phyloP scores from a whole-genome alignment of 306 rosid species.

The Nissolia schottii region DNA sequence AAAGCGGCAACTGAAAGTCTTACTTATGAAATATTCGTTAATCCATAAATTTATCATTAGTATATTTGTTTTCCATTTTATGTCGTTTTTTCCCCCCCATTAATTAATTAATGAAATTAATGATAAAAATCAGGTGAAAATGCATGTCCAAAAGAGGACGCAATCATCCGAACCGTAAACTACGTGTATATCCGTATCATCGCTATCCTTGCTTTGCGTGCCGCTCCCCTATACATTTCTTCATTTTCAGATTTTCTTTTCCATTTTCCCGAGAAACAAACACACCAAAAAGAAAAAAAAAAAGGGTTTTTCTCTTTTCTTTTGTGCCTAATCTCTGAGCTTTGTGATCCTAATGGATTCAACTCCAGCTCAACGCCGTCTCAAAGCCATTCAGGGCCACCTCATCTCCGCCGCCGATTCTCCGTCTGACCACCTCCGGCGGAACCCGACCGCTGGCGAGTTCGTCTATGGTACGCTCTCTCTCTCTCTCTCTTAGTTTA shows the following conservation, averaged over 20 bases:
- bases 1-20: too few species aligned
- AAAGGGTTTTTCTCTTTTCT: background rate
- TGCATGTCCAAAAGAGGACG: background rate
- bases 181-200: background rate
- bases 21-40: background rate
- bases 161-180: background rate
- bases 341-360: constrained; percentile 49
- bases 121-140: background rate
- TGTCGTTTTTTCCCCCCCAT: too few species aligned
- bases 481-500: background rate
- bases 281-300: too few species aligned
- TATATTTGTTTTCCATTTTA: too few species aligned
- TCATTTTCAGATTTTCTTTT: background rate
- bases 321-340: background rate
- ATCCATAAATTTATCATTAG: too few species aligned
- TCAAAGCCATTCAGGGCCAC: constrained; percentile 57
- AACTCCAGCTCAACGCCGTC: constrained; percentile 65
- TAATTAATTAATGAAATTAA: too few species aligned
- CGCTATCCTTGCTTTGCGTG: background rate
- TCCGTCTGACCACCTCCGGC: constrained; percentile 43
- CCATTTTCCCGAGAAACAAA: background rate
- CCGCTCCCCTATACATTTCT: background rate
- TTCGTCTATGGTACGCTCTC: constrained; percentile 53
- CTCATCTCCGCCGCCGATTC: constrained; percentile 40
- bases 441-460: constrained; percentile 66